Conservation (phyloP, 495 filamentous ascomycete genomes). For the Xylaria bambusicola region DNA sequence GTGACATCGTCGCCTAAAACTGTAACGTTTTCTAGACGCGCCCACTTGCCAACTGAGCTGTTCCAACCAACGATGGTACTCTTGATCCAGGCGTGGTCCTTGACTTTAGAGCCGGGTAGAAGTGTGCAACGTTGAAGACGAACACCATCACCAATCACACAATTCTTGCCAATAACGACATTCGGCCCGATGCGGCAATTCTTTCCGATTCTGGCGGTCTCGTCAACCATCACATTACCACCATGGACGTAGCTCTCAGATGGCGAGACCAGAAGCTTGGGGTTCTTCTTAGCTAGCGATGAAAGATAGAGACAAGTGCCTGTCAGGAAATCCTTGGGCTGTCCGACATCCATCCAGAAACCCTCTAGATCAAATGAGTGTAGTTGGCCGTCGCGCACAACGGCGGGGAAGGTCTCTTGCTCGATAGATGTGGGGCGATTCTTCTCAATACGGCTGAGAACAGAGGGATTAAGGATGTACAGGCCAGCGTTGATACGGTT, state of each 20-base stretch:
- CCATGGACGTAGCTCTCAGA: slow-evolving; percentile 84
- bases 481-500: slow-evolving; percentile 99
- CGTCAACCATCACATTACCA: slow-evolving; percentile 96
- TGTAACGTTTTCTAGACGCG: slow-evolving; percentile 93
- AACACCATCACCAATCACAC: slow-evolving; percentile 93
- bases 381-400: slow-evolving; percentile 85
- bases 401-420: slow-evolving; percentile 98
- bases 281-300: slow-evolving; percentile 88
- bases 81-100: slow-evolving; percentile 99
- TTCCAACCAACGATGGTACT: slow-evolving; percentile 99
- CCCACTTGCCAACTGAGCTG: slow-evolving; percentile 93
- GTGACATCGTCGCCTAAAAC: slow-evolving; percentile 99
- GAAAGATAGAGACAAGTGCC: slow-evolving; percentile 97
- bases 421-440: slow-evolving; percentile 96
- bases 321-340: slow-evolving; percentile 97
- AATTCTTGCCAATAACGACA: slow-evolving; percentile 93
- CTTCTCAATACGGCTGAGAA: slow-evolving; percentile 89
- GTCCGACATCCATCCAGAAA: slow-evolving; percentile 99
- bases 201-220: slow-evolving; percentile 93
- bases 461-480: slow-evolving; percentile 95
- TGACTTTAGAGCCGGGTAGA: slow-evolving; percentile 85
- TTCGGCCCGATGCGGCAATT: slow-evolving; percentile 99
- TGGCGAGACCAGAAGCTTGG: slow-evolving; percentile 76
- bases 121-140: slow-evolving; percentile 92
- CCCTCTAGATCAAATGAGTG: slow-evolving; percentile 98